A percentile compares a stretch with the other conserved stretches of the same genome.
phyloP scores from a whole-genome alignment of 495 filamentous ascomycete genomes.

The Lindgomyces ingoldianus region DNA sequence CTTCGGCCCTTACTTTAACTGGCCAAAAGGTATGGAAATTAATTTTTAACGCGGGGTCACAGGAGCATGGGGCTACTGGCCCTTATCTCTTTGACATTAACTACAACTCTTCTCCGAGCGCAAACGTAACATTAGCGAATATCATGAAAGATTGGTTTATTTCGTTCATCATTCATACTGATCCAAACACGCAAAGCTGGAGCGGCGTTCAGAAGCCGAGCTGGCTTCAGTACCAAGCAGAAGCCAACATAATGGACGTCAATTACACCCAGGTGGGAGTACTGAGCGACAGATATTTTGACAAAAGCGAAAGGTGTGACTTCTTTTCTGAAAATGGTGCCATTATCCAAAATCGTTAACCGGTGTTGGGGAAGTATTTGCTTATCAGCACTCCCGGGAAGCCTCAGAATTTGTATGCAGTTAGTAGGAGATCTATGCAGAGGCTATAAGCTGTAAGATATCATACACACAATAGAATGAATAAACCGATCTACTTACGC shows the following conservation, averaged over 20 bases:
- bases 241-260: not conserved
- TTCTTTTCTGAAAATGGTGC: slow-evolving; percentile 17
- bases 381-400: too few relatives aligned
- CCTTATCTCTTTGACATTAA: slow-evolving; percentile 1
- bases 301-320: slow-evolving; percentile 8
- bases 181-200: slow-evolving; percentile 23
- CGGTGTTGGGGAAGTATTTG: too few relatives aligned
- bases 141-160: slow-evolving; percentile 23
- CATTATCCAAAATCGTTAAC: slow-evolving; percentile 15
- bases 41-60: slow-evolving; percentile 18
- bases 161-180: slow-evolving; percentile 9
- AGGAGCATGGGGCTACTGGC: slow-evolving; percentile 8
- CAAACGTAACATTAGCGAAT: slow-evolving; percentile 7
- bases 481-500: too few relatives aligned
- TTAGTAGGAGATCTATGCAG: too few relatives aligned
- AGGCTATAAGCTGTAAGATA: too few relatives aligned
- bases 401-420: too few relatives aligned
- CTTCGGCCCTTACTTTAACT: not conserved
- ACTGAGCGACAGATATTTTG: not conserved
- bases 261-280: slow-evolving; percentile 13
- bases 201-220: not conserved
- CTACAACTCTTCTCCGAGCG: not conserved
- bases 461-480: too few relatives aligned
- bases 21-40: slow-evolving; percentile 10
- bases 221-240: slow-evolving; percentile 13